These are phyloP conservation scores for Candida tammaniensis DNA, from an alignment of 805 yeast genomes.

Conservation along the genomic window DNA sequence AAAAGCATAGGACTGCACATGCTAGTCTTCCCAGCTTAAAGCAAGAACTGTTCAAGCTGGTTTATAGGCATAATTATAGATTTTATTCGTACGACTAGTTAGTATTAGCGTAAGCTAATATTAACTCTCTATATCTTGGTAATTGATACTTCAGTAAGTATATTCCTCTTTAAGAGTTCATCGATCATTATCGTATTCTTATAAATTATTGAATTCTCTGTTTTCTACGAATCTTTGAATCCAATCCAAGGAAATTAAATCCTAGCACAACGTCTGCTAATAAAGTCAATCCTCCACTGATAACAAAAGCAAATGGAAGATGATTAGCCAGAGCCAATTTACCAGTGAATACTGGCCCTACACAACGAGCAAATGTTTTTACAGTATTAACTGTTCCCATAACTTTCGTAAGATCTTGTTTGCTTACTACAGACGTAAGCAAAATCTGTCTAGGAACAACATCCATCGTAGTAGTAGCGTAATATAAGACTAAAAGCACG, in stretches of 20 bases:
- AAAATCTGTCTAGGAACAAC: slow-evolving; percentile 88
- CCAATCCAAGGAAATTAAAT: slow-evolving; percentile 40
- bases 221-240: slow-evolving; percentile 25
- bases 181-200: no score
- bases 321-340: slow-evolving; percentile 51
- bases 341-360: slow-evolving; percentile 84
- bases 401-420: slow-evolving; percentile 65
- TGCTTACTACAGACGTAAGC: slow-evolving; percentile 62
- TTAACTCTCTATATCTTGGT: not conserved
- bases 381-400: slow-evolving; percentile 86
- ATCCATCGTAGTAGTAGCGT: slow-evolving; percentile 76
- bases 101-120: not conserved
- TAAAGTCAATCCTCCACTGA: slow-evolving; percentile 51
- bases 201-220: no score
- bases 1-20: no score
- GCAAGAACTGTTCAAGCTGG: no score
- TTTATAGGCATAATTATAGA: not conserved
- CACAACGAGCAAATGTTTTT: slow-evolving; percentile 78
- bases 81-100: not conserved
- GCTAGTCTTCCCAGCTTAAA: no score
- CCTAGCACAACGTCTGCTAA: slow-evolving; percentile 47
- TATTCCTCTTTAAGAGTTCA: no score
- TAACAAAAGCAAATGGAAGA: slow-evolving; percentile 50
- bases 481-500: slow-evolving; percentile 50
- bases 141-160: no score